These are phyloP conservation scores for Thielaviopsis punctulata DNA, from an alignment of 2,329 filamentous ascomycete species.

Conservation along the genomic window DNA sequence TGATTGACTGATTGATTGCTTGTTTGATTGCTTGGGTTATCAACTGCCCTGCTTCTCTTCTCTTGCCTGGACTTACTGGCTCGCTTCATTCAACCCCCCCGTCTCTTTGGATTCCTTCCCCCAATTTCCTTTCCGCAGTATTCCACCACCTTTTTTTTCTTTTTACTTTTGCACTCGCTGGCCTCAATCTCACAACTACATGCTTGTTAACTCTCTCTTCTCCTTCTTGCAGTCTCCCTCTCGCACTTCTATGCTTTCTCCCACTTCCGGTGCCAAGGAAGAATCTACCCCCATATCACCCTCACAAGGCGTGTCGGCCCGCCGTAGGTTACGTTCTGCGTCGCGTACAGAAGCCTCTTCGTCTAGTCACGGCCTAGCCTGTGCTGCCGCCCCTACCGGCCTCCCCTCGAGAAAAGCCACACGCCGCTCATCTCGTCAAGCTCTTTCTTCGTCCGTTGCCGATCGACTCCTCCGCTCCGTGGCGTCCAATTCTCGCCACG, in stretches of 20 bases:
- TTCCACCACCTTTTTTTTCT: neutral
- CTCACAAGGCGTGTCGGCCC: neutral
- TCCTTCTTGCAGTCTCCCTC: neutral
- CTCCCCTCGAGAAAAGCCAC: neutral
- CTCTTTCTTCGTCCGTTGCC: neutral
- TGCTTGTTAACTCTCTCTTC: neutral
- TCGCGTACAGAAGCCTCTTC: neutral
- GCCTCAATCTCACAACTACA: neutral
- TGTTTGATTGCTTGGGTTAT: no score
- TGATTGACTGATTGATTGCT: no score
- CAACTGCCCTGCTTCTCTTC: no score
- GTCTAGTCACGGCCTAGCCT: neutral
- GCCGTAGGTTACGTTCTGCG: neutral
- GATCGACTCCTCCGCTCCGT: constrained; percentile 6
- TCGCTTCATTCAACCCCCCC: no score
- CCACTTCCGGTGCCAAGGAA: neutral
- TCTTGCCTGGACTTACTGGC: no score
- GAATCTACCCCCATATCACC: neutral
- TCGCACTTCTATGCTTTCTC: neutral
- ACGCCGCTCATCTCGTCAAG: constrained; percentile 2
- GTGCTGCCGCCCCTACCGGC: neutral
- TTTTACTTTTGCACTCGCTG: neutral
- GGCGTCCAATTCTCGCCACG: neutral
- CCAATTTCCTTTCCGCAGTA: no score
- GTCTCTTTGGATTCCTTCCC: no score